These are phyloP conservation scores for Apodospora peruviana DNA, from an alignment of 495 filamentous ascomycete species.

Conservation along the genomic window DNA sequence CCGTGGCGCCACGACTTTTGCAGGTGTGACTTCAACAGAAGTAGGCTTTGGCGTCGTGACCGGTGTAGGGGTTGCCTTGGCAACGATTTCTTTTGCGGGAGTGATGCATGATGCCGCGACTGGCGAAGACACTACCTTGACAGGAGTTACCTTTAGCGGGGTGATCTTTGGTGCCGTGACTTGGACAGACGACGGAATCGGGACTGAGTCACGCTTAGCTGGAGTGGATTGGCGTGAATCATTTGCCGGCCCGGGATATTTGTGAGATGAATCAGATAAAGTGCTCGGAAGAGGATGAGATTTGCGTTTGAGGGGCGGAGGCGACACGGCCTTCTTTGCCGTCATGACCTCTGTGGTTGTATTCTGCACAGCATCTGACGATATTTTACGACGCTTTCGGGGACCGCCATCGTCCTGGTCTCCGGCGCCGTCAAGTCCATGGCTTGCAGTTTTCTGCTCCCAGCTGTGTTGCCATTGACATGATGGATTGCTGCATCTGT, in stretches of 20 bases:
- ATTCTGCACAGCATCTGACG: slow-evolving; percentile 5
- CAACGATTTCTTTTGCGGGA: too few relatives aligned
- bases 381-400: slow-evolving; percentile 25
- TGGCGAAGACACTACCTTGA: too few relatives aligned
- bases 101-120: too few relatives aligned
- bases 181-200: too few relatives aligned
- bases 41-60: too few relatives aligned
- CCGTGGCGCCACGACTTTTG: slow-evolving; percentile 13
- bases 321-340: slow-evolving; percentile 23
- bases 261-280: neutral
- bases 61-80: neutral
- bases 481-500: slow-evolving; percentile 33
- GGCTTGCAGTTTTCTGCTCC: slow-evolving; percentile 14
- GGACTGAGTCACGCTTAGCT: too few relatives aligned
- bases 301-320: slow-evolving; percentile 28
- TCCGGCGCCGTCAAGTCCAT: neutral
- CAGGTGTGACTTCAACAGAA: neutral
- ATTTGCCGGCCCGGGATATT: neutral
- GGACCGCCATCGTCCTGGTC: slow-evolving; percentile 16
- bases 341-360: slow-evolving; percentile 2
- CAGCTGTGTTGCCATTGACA: slow-evolving; percentile 40
- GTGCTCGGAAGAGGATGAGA: neutral
- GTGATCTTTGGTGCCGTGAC: too few relatives aligned
- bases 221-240: slow-evolving; percentile 1
- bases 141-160: too few relatives aligned